Conservation (phyloP, 768 basidiomycete genomes). For the Lanmaoa pseudosensibilis region DNA sequence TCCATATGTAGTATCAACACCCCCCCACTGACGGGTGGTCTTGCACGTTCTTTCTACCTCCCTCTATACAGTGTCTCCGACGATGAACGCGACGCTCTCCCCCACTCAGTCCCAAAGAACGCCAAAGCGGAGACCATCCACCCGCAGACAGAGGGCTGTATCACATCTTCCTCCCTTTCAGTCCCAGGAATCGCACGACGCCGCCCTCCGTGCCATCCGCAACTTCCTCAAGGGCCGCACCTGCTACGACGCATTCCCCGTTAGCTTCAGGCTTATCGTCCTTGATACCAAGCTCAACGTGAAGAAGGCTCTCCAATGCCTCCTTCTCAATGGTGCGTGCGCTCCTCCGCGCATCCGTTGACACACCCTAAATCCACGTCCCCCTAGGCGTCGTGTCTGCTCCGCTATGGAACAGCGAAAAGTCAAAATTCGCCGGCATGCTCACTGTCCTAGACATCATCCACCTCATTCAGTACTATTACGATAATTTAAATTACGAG, state of each 20-base stretch:
- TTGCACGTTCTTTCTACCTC: background rate
- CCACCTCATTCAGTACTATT: slow-evolving; percentile 98
- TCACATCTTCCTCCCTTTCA: slow-evolving; percentile 59
- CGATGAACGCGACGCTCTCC: slow-evolving; percentile 50
- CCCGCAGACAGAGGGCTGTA: slow-evolving; percentile 50
- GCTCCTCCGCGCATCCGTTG: background rate
- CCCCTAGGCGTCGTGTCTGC: slow-evolving; percentile 91
- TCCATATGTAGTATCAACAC: slow-evolving; percentile 17
- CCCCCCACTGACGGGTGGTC: slow-evolving; percentile 16
- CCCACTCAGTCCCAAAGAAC: slow-evolving; percentile 50
- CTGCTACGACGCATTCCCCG: slow-evolving; percentile 95
- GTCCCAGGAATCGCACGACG: slow-evolving; percentile 63
- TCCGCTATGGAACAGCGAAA: slow-evolving; percentile 96
- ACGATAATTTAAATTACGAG: slow-evolving; percentile 78
- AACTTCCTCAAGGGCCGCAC: slow-evolving; percentile 80
- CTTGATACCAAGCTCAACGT: slow-evolving; percentile 95
- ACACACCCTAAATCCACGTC: background rate
- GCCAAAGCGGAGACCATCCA: slow-evolving; percentile 56
- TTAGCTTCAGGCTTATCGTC: slow-evolving; percentile 94
- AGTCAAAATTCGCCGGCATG: slow-evolving; percentile 94
- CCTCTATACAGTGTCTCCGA: slow-evolving; percentile 13
- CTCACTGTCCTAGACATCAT: slow-evolving; percentile 99
- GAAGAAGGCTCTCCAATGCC: slow-evolving; percentile 89
- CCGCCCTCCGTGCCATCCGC: slow-evolving; percentile 70
- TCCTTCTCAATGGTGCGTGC: slow-evolving; percentile 77